Conservation (phyloP, 2,329 filamentous ascomycete species). For the Corynespora cassiicola region DNA sequence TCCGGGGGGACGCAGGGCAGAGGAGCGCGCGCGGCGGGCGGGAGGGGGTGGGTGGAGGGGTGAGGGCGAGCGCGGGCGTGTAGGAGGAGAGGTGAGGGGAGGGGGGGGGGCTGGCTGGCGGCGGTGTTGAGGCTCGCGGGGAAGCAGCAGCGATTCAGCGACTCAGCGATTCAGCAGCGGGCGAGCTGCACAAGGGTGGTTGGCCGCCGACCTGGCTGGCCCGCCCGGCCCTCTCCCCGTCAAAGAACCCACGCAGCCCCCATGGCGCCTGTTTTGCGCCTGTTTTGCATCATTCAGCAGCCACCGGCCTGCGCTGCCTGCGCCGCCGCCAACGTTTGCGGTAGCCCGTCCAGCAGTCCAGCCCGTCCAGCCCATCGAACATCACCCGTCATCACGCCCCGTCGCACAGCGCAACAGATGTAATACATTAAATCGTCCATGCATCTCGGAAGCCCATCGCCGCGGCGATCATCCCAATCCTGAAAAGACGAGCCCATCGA, state of each 20-base stretch:
- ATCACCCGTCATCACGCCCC: too few relatives aligned
- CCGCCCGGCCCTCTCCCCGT: constrained; percentile 3
- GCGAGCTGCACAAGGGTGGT: constrained; percentile 9
- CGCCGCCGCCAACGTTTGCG: too few relatives aligned
- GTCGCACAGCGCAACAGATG: too few relatives aligned
- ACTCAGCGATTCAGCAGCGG: too few relatives aligned
- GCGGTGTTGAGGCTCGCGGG: constrained; percentile 16
- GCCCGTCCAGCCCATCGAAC: too few relatives aligned
- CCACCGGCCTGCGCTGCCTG: too few relatives aligned
- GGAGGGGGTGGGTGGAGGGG: constrained; percentile 2
- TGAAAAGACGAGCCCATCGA: constrained; percentile 3
- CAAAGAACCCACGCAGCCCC: constrained; percentile 11
- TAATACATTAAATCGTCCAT: too few relatives aligned
- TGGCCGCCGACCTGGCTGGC: constrained; percentile 2
- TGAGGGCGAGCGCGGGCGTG: background rate
- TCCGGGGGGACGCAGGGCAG: constrained; percentile 16
- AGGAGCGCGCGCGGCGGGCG: constrained; percentile 10
- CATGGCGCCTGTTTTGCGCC: constrained; percentile 1
- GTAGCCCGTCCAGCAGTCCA: too few relatives aligned
- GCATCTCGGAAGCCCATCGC: too few relatives aligned
- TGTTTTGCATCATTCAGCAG: constrained; percentile 2
- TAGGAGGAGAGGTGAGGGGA: background rate
- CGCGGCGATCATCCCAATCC: too few relatives aligned
- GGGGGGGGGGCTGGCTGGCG: constrained; percentile 13
- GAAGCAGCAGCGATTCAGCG: constrained; percentile 13